A percentile compares a stretch with the other conserved stretches of the same genome.
phyloP scores from a whole-genome alignment of 1,284 basidiomycete species.

The Tilletia walkeri region DNA sequence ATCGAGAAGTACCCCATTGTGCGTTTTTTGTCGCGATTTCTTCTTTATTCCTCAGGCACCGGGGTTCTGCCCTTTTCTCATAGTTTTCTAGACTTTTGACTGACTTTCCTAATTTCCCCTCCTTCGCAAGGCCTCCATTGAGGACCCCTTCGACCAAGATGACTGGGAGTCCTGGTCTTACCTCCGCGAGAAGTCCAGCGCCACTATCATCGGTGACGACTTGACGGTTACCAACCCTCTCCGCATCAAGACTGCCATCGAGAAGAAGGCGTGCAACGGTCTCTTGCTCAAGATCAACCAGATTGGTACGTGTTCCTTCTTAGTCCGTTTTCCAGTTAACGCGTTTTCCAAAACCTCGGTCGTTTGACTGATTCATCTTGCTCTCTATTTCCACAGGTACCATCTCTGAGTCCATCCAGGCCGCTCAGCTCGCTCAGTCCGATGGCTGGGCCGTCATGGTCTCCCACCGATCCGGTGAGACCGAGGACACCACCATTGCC shows the following conservation, averaged over 20 bases:
- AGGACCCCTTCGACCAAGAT: constrained; percentile 99
- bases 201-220: constrained; percentile 92
- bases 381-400: constrained; percentile 61
- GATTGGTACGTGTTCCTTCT: constrained; percentile 63
- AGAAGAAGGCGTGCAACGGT: constrained; percentile 99
- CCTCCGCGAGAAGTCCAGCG: constrained; percentile 65
- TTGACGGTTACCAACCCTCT: constrained; percentile 97
- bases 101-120: too few relatives aligned
- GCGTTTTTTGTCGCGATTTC: too few relatives aligned
- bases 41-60: too few relatives aligned
- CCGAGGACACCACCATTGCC: constrained; percentile 71
- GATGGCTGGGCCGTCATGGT: constrained; percentile 99
- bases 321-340: too few relatives aligned
- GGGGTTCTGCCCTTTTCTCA: too few relatives aligned
- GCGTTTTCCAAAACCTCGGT: too few relatives aligned
- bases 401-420: constrained; percentile 97
- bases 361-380: too few relatives aligned
- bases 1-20: constrained; percentile 55
- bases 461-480: constrained; percentile 94
- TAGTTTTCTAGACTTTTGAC: too few relatives aligned
- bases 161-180: constrained; percentile 98
- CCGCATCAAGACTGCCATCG: constrained; percentile 97
- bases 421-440: constrained; percentile 92
- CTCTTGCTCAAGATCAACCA: constrained; percentile 91
- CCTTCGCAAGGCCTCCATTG: constrained; percentile 70